Base-by-base conservation (phyloP, 1,284 basidiomycete species). In the Rhodotorula sp. region DNA sequence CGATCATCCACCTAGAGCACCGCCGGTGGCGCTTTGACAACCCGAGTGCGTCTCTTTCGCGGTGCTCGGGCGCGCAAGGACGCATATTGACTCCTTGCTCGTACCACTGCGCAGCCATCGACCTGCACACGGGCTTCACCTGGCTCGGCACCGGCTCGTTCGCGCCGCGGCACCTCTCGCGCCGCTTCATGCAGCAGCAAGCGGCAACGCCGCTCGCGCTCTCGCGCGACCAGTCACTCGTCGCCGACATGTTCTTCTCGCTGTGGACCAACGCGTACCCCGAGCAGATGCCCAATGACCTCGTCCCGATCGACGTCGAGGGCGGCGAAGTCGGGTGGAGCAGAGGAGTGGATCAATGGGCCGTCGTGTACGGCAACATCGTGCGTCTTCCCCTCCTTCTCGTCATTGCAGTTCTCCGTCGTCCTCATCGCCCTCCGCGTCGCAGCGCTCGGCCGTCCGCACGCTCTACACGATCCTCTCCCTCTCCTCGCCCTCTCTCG, bases 261-360 rank as follows among this genome's bases (percentile, higher is more conserved):
- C 42, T 77, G 10, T 79, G 77, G 77, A 66, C 73, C 44, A 79
- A 79, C 57, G 63, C 74, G 23, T 73, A 74, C 50, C 76, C 77
- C 1, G 71, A 76, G 41, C 69, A 73, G 66, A 69, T 70, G 67
- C 64, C 70, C 21, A 74, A 67, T 53, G 57, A 69, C 42, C 56
- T 76, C 8, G 66, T 72, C 0, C 68, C 68, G 13, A 73, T 76
- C 14, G 71, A 76, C 27, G 68, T 76, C 21, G 75, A 76, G 25
- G 75, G 71, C 42, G 73, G 63, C 7, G 68, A 74, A 42, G 70
- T 72, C 0, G 68, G 68, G 19, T 70, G 68, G 71, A 72, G 68
- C 21, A 67, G 69, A 12, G 60, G 66, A 1, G 68, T 73, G 1
- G 73, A 74, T 13, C 70, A 74, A 25, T 69, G 67, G 70, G 34